Conservation (phyloP, 331 rosid genomes). For the Quercus tomentella region DNA sequence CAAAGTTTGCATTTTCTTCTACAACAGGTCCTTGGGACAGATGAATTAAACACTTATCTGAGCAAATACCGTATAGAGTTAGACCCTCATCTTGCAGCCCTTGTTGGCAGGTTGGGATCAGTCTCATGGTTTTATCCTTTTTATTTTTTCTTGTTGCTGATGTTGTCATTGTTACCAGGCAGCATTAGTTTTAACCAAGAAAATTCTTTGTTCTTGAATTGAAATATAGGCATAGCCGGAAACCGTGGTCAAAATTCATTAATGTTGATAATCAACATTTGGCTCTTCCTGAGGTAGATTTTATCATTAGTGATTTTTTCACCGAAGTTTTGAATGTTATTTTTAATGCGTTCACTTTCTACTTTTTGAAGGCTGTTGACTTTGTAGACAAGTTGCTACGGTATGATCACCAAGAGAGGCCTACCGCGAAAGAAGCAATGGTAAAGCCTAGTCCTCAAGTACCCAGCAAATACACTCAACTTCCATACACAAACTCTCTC, state of each 20-base stretch:
- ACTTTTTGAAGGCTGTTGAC: slow-evolving; percentile 61
- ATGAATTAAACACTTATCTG: slow-evolving; percentile 67
- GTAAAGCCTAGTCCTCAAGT: slow-evolving; percentile 31
- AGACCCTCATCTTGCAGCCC: slow-evolving; percentile 78
- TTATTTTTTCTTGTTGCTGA: neutral
- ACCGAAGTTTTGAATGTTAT: neutral
- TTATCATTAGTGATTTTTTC: neutral
- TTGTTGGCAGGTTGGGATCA: slow-evolving; percentile 68
- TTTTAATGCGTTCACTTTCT: neutral
- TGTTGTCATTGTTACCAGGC: neutral
- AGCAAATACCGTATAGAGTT: slow-evolving; percentile 76
- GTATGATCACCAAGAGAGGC: slow-evolving; percentile 93
- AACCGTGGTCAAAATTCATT: slow-evolving; percentile 84
- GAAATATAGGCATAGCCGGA: slow-evolving; percentile 70
- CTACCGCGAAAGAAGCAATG: slow-evolving; percentile 96
- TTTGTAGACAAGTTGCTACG: slow-evolving; percentile 78
- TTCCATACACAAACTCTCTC: neutral
- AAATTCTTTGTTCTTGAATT: slow-evolving; percentile 3
- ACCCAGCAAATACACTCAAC: neutral
- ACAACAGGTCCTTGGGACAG: slow-evolving; percentile 82
- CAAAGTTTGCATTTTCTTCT: slow-evolving; percentile 11
- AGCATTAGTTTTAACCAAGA: slow-evolving; percentile 4
- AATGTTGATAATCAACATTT: slow-evolving; percentile 80
- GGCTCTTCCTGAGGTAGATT: slow-evolving; percentile 76
- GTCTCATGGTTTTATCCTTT: slow-evolving; percentile 5